Evolutionary conservation across 1,284 basidiomycete genomes (phyloP).

Genomic region (Sanghuangporus baumii): DNA sequence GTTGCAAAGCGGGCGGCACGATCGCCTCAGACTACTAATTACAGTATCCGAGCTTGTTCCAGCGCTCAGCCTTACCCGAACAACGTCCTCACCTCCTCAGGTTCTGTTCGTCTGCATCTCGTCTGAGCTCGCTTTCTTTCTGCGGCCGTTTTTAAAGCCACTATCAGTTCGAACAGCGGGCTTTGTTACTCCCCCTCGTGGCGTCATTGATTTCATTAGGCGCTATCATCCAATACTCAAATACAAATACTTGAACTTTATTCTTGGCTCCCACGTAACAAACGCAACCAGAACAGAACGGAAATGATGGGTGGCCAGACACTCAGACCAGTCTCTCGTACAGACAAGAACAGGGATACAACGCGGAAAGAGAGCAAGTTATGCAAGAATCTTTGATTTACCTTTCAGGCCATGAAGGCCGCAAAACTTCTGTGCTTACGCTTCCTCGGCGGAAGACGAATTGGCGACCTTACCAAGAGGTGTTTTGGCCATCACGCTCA

Average conservation of each 20-base stretch:
- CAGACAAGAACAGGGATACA: not conserved
- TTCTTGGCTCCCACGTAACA: too few species aligned
- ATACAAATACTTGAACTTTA: too few species aligned
- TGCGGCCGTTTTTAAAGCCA: too few species aligned
- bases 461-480: constrained; percentile 52
- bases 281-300: not conserved
- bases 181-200: too few species aligned
- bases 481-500: constrained; percentile 74
- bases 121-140: not conserved
- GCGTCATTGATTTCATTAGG: too few species aligned
- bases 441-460: not conserved
- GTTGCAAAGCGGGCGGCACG: not conserved
- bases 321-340: not conserved
- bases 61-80: not conserved
- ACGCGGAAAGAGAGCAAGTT: not conserved
- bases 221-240: too few species aligned
- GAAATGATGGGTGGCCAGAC: too few species aligned
- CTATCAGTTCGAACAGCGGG: too few species aligned
- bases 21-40: constrained; percentile 3
- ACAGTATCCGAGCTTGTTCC: not conserved
- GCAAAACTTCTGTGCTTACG: not conserved
- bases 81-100: not conserved
- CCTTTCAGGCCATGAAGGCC: not conserved
- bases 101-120: not conserved
- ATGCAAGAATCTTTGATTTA: not conserved